These are phyloP conservation scores for Bremia lactucae DNA, from an alignment of 352 stramenopile species.

Conservation along the genomic window DNA sequence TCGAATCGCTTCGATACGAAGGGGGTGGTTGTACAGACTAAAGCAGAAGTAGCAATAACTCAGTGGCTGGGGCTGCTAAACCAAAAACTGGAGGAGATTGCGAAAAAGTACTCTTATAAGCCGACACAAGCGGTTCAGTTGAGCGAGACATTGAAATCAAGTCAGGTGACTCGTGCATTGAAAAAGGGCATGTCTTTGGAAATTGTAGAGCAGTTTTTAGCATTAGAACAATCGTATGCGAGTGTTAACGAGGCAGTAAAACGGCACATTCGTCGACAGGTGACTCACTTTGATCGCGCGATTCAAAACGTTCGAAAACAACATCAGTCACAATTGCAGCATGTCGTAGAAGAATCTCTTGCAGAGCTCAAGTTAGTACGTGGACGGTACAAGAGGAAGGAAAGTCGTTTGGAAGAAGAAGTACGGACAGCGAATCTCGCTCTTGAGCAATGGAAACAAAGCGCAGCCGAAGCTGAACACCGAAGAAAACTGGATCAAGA, in stretches of 20 bases:
- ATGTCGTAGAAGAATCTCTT: conserved; percentile 40
- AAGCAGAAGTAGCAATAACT: no score
- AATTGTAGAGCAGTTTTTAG: conserved; percentile 17
- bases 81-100: no score
- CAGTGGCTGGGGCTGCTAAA: no score
- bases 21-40: no score
- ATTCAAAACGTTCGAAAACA: conserved; percentile 40
- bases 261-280: conserved; percentile 22
- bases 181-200: conserved; percentile 19
- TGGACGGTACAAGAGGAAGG: conserved; percentile 32
- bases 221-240: conserved; percentile 31
- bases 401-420: conserved; percentile 28
- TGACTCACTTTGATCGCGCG: conserved; percentile 34
- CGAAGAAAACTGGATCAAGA: conserved; percentile 17
- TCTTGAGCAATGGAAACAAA: conserved; percentile 23
- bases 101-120: no score
- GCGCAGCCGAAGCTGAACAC: conserved; percentile 10
- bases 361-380: conserved; percentile 40
- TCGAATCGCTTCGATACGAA: no score
- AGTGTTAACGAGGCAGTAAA: conserved; percentile 21
- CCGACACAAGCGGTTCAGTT: no score
- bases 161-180: conserved; percentile 26
- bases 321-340: conserved; percentile 44
- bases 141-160: conserved; percentile 15
- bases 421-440: conserved; percentile 20